phyloP scores from a whole-genome alignment of 139 green algal genomes.

The Picochlorum sp. region DNA sequence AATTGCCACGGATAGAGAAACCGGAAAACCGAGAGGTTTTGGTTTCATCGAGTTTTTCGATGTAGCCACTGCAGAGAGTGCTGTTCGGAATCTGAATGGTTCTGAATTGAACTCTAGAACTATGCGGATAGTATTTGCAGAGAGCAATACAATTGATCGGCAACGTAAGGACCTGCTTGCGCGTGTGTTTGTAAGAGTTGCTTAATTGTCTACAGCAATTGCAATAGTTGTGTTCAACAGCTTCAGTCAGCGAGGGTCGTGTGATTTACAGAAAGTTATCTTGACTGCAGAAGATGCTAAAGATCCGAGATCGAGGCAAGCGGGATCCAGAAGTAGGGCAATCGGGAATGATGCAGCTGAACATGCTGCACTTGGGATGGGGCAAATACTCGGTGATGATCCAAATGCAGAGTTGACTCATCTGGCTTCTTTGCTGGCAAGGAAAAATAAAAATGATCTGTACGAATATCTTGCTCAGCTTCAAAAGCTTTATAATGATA shows the following conservation, averaged over 20 bases:
- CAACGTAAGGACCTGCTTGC: too few relatives aligned
- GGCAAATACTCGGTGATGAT: slow-evolving; percentile 4
- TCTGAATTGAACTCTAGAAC: slow-evolving; percentile 49
- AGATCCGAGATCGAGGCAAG: too few relatives aligned
- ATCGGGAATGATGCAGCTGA: slow-evolving; percentile 22
- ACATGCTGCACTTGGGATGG: slow-evolving; percentile 14
- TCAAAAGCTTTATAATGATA: slow-evolving; percentile 26
- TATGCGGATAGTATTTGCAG: slow-evolving; percentile 56
- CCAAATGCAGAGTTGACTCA: slow-evolving; percentile 7
- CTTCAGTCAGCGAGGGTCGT: too few relatives aligned
- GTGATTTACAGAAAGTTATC: too few relatives aligned
- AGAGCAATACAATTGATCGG: slow-evolving; percentile 11
- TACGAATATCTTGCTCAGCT: slow-evolving; percentile 54
- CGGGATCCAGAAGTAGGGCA: neutral
- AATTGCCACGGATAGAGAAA: slow-evolving; percentile 85
- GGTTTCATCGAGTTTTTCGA: slow-evolving; percentile 93
- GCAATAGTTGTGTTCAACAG: too few relatives aligned
- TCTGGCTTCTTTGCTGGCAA: slow-evolving; percentile 15
- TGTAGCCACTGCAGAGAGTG: slow-evolving; percentile 69
- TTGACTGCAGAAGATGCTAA: too few relatives aligned
- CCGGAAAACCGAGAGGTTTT: slow-evolving; percentile 87
- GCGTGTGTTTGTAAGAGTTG: too few relatives aligned
- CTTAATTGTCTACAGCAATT: too few relatives aligned
- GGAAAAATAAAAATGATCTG: slow-evolving; percentile 49
- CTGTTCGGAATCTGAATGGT: slow-evolving; percentile 72